Conservation (phyloP, 2,329 filamentous ascomycete genomes). For the Aulographum hederae region DNA sequence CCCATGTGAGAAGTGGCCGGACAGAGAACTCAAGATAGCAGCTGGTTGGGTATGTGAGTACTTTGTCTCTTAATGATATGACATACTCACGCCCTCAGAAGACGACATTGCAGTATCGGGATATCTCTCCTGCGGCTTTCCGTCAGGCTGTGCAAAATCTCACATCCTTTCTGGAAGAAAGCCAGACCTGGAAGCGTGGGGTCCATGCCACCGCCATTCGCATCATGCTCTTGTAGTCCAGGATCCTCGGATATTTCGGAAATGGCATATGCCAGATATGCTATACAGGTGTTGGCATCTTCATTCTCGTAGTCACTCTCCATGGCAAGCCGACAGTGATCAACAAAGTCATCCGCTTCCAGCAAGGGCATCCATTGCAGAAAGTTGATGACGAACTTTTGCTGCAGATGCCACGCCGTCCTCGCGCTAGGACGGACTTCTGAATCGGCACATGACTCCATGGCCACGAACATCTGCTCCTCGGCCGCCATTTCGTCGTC, state of each 20-base stretch:
- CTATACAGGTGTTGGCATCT: constrained; percentile 9
- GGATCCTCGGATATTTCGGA: constrained; percentile 5
- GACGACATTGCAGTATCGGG: constrained; percentile 10
- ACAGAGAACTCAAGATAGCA: constrained; percentile 12
- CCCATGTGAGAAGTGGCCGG: constrained; percentile 11
- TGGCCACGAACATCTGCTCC: constrained; percentile 10
- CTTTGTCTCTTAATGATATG: too few relatives aligned
- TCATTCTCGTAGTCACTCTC: constrained; percentile 5
- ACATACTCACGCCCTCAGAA: constrained; percentile 12
- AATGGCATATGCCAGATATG: constrained; percentile 10
- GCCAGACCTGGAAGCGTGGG: constrained; percentile 9
- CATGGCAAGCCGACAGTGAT: constrained; percentile 8
- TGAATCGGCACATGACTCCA: constrained; percentile 7
- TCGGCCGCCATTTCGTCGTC: constrained; percentile 12
- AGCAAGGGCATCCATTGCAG: constrained; percentile 13
- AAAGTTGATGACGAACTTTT: constrained; percentile 13
- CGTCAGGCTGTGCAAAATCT: constrained; percentile 9
- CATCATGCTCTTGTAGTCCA: not conserved
- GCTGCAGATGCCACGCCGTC: constrained; percentile 10
- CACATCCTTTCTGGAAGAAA: constrained; percentile 10
- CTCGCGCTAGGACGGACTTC: constrained; percentile 9
- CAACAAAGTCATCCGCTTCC: constrained; percentile 9
- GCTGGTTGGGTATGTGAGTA: too few relatives aligned
- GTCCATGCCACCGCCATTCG: too few relatives aligned
- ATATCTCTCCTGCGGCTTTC: constrained; percentile 10